Base-by-base conservation (phyloP, 78 protist genomes). In the Anaeramoeba flamelloides region DNA sequence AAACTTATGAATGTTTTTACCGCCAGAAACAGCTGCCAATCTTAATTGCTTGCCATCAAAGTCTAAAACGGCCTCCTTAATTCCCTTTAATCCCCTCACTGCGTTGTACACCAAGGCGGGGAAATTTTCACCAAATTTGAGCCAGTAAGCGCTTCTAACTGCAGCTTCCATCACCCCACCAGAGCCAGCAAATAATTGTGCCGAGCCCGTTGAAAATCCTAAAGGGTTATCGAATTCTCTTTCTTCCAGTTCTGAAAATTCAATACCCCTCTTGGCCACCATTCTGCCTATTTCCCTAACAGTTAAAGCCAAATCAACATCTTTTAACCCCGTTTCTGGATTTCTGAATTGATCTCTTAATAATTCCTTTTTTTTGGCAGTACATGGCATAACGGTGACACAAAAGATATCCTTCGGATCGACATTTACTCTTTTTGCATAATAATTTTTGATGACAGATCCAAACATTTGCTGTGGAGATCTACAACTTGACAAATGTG, bases 311-410 rank as follows among this genome's bases (percentile, higher is more conserved):
- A 39, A 1, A 74, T 86, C 88, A 2, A 22, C 30, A 1, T 82
- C 3, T 3, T 0, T 3, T 36, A 36, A 26, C 30, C 3, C 77
- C 30, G 3, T 75, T 36, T 36, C 3, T 75, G 77, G n/a, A n/a
- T n/a, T n/a, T n/a, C n/a, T n/a, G 81, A 92, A 92, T 77, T 92
- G 96, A 3, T 32, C 74, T 38, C 97, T 84, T 0, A 92, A 84
- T 1, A 97, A 97, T 65, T 85, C 87, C 53, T 37, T 76, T 77
- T 85, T 85, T 84, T 85, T 85, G 76, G 84, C 84, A 38, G 79
- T 75, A 74, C 84, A 82, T 3, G 84, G 84, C 84, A 82, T 82
- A 41, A 82, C 1, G 1, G 75, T 34, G 37, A 76, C 85, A 2
- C 77, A 64, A 40, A 22, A 65, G 32, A 82, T 37, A 32, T 75